Evolutionary conservation across 2,329 filamentous ascomycete species (phyloP), one percentile per base, ranked within the genome.

Genomic region (Fusarium neocosmosporiellum): DNA sequence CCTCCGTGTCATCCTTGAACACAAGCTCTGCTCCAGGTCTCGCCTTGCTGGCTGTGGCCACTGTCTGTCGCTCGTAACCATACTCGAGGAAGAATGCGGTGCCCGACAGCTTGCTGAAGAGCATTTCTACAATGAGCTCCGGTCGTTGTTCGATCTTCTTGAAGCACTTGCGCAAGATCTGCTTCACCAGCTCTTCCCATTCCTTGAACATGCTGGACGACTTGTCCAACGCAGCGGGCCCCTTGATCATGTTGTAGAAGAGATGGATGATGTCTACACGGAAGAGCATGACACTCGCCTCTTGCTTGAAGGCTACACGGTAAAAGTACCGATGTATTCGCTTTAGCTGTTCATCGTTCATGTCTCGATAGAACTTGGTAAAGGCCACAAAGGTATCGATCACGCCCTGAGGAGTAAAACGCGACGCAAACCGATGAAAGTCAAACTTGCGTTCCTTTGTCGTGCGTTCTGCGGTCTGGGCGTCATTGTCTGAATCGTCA

Each of bases 251-350:
- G 78, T 91, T 92, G 79, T 98, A 91, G 58, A 99, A 91, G 2
- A 98, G 87, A 48, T 93, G 91, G 54, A 99, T 90, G 37, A 98
- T 97, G 79, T 98, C 96, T 7, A 98, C 89, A 11, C 96, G 91
- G 82, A 95, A 98, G 1, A 99, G 87, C 84, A 98, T 89, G 24
- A 98, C 92, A 65, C 91, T 92, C 85, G 96, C 91, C 54, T 98
- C 94, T 81, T 97, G 93, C 83, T 98, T 99, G 86, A 98, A 98
- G 0, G 95, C 95, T 13, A 97, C 88, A 0, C 96, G 92, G 78
- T 98, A 97, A 78, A 99, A 95, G 81, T 96, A 99, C 8, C 96
- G 92, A 83, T 98, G 96, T 14, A 92, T 92, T 7, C 96, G 91
- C 84, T 98, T 98, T 39, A 98, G 85, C 80, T 99, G 96, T 39